A percentile compares a stretch with the other conserved stretches of the same genome.
phyloP scores from a whole-genome alignment of 768 basidiomycete species.

The Gloeostereum incarnatum region DNA sequence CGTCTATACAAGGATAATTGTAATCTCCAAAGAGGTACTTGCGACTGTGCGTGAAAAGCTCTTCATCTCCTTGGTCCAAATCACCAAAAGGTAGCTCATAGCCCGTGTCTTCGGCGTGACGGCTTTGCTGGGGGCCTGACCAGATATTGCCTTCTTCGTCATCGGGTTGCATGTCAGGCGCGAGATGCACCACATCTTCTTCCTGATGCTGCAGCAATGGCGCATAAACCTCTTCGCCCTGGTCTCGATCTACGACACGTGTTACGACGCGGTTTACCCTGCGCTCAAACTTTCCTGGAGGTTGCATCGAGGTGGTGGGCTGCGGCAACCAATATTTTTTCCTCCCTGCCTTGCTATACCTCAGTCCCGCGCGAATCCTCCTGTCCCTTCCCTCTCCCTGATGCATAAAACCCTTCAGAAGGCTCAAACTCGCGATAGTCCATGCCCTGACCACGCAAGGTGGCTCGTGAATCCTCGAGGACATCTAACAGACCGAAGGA shows the following conservation, averaged over 20 bases:
- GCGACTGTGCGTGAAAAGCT: slow-evolving; percentile 66
- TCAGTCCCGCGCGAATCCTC: slow-evolving; percentile 83
- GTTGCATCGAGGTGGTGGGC: slow-evolving; percentile 29
- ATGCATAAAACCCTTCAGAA: slow-evolving; percentile 87
- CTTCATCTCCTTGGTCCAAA: slow-evolving; percentile 63
- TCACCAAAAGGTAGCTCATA: slow-evolving; percentile 63
- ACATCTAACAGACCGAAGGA: slow-evolving; percentile 85
- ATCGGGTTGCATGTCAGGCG: slow-evolving; percentile 39
- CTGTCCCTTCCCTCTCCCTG: slow-evolving; percentile 80
- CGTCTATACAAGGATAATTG: slow-evolving; percentile 83
- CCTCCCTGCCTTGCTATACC: slow-evolving; percentile 87
- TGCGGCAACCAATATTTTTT: slow-evolving; percentile 95
- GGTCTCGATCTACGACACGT: slow-evolving; percentile 28
- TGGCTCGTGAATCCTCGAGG: slow-evolving; percentile 73
- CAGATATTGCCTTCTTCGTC: slow-evolving; percentile 34
- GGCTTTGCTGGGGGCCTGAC: slow-evolving; percentile 10
- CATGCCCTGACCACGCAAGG: slow-evolving; percentile 83
- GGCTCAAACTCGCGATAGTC: slow-evolving; percentile 97
- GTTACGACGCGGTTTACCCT: slow-evolving; percentile 31
- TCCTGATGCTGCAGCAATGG: slow-evolving; percentile 63
- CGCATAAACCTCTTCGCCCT: slow-evolving; percentile 56
- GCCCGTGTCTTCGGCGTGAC: slow-evolving; percentile 27
- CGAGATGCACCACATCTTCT: slow-evolving; percentile 55
- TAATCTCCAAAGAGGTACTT: slow-evolving; percentile 86
- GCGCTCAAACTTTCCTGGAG: slow-evolving; percentile 28